Evolutionary conservation across 1,139 yeast genomes (phyloP).

Genomic region (Candida smagusa): DNA sequence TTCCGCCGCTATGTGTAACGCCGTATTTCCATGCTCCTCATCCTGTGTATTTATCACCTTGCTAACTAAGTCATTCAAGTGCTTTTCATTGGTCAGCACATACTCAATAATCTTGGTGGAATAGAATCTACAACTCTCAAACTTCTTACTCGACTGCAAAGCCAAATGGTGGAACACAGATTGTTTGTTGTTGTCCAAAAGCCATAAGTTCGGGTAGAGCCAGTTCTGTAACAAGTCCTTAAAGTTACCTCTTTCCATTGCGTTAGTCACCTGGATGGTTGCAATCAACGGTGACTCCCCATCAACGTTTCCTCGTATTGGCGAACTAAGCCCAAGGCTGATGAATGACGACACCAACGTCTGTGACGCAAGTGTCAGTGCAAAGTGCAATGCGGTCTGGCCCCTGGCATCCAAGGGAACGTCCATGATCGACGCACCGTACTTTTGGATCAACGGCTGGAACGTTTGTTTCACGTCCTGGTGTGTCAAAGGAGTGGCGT

Average conservation of each 20-base stretch:
- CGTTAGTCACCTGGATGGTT: conserved; percentile 40
- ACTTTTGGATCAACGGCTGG: conserved; percentile 13
- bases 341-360: conserved; percentile 37
- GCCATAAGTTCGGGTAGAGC: conserved; percentile 39
- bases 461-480: conserved; percentile 15
- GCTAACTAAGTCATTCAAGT: conserved; percentile 59
- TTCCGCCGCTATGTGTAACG: conserved; percentile 87
- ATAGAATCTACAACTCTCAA: conserved; percentile 56
- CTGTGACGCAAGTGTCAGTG: conserved; percentile 41
- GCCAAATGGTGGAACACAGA: conserved; percentile 39
- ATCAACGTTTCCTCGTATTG: conserved; percentile 37
- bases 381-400: conserved; percentile 47
- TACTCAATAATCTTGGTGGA: conserved; percentile 75
- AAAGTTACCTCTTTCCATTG: conserved; percentile 47
- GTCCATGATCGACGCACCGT: conserved; percentile 22
- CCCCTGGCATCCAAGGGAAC: conserved; percentile 42
- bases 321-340: conserved; percentile 35
- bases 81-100: conserved; percentile 55
- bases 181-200: conserved; percentile 33
- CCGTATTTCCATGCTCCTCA: conserved; percentile 75
- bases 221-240: conserved; percentile 28
- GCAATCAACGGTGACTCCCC: conserved; percentile 46
- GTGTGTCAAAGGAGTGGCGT: conserved; percentile 7
- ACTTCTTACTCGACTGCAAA: conserved; percentile 25
- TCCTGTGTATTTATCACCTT: conserved; percentile 77